Conservation (phyloP, 2,329 filamentous ascomycete species). For the Pseudocercospora cruenta region DNA sequence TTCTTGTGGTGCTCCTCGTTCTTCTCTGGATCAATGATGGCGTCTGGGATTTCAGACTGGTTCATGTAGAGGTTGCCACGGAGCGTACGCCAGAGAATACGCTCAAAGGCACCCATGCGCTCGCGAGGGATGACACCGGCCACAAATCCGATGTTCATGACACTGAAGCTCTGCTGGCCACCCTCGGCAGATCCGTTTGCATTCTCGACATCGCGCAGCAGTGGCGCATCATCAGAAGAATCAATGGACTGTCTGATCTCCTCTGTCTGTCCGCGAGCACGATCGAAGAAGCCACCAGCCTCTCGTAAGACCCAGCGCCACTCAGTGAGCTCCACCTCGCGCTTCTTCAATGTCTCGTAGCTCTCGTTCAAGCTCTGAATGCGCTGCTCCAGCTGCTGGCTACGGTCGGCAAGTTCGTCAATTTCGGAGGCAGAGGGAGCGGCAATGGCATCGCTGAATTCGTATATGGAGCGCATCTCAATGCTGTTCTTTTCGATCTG, state of each 20-base stretch:
- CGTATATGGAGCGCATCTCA: constrained; percentile 83
- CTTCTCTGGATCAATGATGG: constrained; percentile 85
- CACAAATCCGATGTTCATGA: constrained; percentile 99
- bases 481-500: constrained; percentile 96
- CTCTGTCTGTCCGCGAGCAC: constrained; percentile 93
- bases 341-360: constrained; percentile 97
- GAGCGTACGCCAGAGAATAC: constrained; percentile 95
- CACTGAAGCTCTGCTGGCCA: constrained; percentile 66
- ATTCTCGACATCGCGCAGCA: constrained; percentile 91
- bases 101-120: constrained; percentile 91
- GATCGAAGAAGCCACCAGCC: constrained; percentile 95
- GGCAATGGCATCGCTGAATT: constrained; percentile 80
- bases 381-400: constrained; percentile 88
- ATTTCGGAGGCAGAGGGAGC: constrained; percentile 92
- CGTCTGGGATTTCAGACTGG: constrained; percentile 95
- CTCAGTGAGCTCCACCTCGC: constrained; percentile 93
- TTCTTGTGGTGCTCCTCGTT: constrained; percentile 96
- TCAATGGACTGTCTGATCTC: constrained; percentile 91
- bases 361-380: constrained; percentile 93
- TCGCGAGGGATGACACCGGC: constrained; percentile 93
- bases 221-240: constrained; percentile 84
- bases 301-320: constrained; percentile 98
- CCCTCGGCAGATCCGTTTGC: constrained; percentile 49
- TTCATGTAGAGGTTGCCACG: constrained; percentile 99
- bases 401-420: constrained; percentile 89